These are phyloP conservation scores for Candida easanensis DNA, from an alignment of 805 yeast species.

Conservation along the genomic window DNA sequence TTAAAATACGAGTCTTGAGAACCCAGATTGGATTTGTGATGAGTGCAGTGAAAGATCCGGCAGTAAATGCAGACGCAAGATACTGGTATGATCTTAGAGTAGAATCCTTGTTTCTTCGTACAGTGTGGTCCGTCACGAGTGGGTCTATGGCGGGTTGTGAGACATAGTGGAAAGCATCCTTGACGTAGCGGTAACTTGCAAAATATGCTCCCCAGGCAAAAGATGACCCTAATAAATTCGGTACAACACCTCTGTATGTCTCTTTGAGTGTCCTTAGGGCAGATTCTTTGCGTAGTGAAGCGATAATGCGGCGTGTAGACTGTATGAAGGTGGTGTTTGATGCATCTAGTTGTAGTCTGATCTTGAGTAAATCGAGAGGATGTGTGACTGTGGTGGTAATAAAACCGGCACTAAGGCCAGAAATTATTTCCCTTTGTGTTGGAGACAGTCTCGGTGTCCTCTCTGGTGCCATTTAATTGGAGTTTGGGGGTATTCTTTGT, in stretches of 20 bases:
- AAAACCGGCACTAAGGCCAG: slow-evolving; percentile 82
- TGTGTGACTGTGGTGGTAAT: slow-evolving; percentile 79
- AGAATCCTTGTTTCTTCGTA: slow-evolving; percentile 27
- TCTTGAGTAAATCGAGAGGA: slow-evolving; percentile 84
- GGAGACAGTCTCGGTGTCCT: slow-evolving; percentile 2
- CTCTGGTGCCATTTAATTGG: neutral
- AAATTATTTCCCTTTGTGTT: slow-evolving; percentile 34
- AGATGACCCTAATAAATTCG: slow-evolving; percentile 81
- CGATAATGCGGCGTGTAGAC: slow-evolving; percentile 9
- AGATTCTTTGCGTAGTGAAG: slow-evolving; percentile 5
- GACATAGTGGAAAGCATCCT: slow-evolving; percentile 32
- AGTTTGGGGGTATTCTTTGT: neutral
- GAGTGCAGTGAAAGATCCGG: slow-evolving; percentile 75
- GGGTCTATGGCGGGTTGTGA: slow-evolving; percentile 9
- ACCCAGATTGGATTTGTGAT: slow-evolving; percentile 96
- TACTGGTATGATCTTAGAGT: slow-evolving; percentile 43
- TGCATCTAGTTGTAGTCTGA: slow-evolving; percentile 68
- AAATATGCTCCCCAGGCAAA: slow-evolving; percentile 90
- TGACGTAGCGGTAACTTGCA: slow-evolving; percentile 65
- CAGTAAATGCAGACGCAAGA: slow-evolving; percentile 54
- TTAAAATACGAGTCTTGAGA: slow-evolving; percentile 72
- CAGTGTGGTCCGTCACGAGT: slow-evolving; percentile 6
- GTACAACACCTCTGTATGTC: slow-evolving; percentile 24
- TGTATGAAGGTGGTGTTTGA: slow-evolving; percentile 6
- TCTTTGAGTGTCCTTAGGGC: slow-evolving; percentile 18